Conservation (phyloP, 441 rosid genomes). For the Kokia cookei region DNA sequence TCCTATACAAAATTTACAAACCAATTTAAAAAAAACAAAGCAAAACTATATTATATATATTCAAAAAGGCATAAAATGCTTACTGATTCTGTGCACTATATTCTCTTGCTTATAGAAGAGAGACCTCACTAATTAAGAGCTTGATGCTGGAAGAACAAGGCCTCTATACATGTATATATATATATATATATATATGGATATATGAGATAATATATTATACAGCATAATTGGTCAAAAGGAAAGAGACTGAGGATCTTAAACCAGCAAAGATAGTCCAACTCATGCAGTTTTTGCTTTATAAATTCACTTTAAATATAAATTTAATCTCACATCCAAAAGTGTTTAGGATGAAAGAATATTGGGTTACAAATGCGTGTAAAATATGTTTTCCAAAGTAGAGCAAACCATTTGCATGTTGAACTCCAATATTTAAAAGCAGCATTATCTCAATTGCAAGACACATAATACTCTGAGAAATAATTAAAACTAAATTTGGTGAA, state of each 20-base stretch:
- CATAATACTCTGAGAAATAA: too few relatives aligned
- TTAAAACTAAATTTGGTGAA: too few relatives aligned
- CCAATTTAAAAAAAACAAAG: not conserved
- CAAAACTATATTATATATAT: not conserved
- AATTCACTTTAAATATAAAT: not conserved
- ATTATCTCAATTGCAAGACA: too few relatives aligned
- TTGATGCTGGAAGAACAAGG: not conserved
- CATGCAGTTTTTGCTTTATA: not conserved
- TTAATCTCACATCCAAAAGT: not conserved
- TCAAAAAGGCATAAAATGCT: not conserved
- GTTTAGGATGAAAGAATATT: not conserved
- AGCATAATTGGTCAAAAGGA: not conserved
- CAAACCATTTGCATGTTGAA: too few relatives aligned
- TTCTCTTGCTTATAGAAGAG: not conserved
- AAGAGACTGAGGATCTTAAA: slow-evolving; percentile 1
- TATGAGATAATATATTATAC: not conserved
- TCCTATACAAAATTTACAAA: not conserved
- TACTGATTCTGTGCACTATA: not conserved
- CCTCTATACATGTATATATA: not conserved
- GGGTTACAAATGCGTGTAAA: too few relatives aligned
- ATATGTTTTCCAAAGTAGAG: too few relatives aligned
- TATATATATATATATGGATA: not conserved
- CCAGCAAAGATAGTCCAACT: not conserved
- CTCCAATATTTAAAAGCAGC: too few relatives aligned
- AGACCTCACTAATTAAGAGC: not conserved